phyloP scores from a whole-genome alignment of 78 protist genomes.

The Polysphondylium violaceum region DNA sequence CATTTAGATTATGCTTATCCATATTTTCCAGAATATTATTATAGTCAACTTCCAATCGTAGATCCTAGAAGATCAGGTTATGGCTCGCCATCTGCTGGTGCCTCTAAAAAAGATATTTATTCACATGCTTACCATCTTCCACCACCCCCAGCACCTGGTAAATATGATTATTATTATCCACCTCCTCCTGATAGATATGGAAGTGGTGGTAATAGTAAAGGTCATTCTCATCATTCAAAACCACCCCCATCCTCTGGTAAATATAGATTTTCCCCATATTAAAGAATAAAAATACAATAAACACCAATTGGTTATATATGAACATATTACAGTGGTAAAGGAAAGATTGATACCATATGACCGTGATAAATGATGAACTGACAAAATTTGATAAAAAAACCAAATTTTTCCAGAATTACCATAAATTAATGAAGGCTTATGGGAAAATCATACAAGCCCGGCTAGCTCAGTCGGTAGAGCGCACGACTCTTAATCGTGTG shows the following conservation, averaged over 20 bases:
- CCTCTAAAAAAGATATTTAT: not conserved
- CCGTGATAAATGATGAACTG: too few relatives aligned
- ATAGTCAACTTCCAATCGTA: constrained; percentile 18
- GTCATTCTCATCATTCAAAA: not conserved
- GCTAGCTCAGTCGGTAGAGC: constrained; percentile 91
- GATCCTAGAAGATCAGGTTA: constrained; percentile 29
- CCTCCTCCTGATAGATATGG: not conserved
- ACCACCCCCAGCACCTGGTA: not conserved
- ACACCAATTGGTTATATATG: too few relatives aligned
- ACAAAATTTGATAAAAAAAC: too few relatives aligned
- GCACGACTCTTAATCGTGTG: constrained; percentile 86
- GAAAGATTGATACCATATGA: too few relatives aligned
- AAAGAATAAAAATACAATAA: not conserved
- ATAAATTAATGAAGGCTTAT: too few relatives aligned
- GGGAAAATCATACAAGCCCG: too few relatives aligned
- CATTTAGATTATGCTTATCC: not conserved
- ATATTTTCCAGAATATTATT: constrained; percentile 21
- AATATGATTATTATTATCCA: constrained; percentile 28
- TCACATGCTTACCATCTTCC: not conserved
- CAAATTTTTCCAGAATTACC: too few relatives aligned
- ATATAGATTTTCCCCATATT: constrained; percentile 44
- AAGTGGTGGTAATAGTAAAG: not conserved
- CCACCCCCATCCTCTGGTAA: constrained; percentile 13
- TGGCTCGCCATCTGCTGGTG: not conserved
- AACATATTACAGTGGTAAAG: too few relatives aligned